Base-by-base conservation (phyloP, 768 basidiomycete genomes). In the Lactarius pseudohatsudake region DNA sequence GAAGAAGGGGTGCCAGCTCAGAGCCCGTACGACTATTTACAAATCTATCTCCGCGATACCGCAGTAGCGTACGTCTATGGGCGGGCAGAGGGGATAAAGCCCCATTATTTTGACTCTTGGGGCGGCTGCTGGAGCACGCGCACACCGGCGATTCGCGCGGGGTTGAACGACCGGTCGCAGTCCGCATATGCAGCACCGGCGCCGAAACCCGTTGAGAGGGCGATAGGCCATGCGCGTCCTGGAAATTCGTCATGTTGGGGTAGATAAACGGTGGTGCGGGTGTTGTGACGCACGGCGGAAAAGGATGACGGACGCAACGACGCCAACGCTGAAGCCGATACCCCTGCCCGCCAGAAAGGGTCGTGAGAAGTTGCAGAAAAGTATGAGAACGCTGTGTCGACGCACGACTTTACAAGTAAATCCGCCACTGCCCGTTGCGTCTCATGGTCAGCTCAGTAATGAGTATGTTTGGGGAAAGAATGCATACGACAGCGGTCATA, bases 191-290 rank as follows among this genome's bases (percentile, higher is more conserved):
- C 92, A 61, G 87, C 86, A 53, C 94, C 94, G 47, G 87, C 83
- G 40, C 94, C 94, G 75, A 95, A 94, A 41, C 94, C 94, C 7
- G 91, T 91, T 18, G 89, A 81, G 64, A 96, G 84, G 36, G 91
- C 87, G 70, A 96, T 87, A 55, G 94, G 94, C 92, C 93, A 96
- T 74, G 90, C 90, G 65, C 94, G 91, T 81, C 94, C 94, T 95
- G 74, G 22, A 59, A 50, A 60, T 43, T 26, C 50, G 22, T 67
- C 34, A 50, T 57, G 38, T 55, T 13, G 56, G 34, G 32, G 18
- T 26, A 45, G 57, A 66, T 45, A 47, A 54, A 38, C 26, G 50
- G 13, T n/a, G 40, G 58, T 20, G 53, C 20, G 60, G 26, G 32
- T 54, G 9, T 11, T 59, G 62, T 59, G 57, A 89, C 93, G 76